Evolutionary conservation across 2,329 filamentous ascomycete species (phyloP).

Genomic region (Aspergillaceae sp.): DNA sequence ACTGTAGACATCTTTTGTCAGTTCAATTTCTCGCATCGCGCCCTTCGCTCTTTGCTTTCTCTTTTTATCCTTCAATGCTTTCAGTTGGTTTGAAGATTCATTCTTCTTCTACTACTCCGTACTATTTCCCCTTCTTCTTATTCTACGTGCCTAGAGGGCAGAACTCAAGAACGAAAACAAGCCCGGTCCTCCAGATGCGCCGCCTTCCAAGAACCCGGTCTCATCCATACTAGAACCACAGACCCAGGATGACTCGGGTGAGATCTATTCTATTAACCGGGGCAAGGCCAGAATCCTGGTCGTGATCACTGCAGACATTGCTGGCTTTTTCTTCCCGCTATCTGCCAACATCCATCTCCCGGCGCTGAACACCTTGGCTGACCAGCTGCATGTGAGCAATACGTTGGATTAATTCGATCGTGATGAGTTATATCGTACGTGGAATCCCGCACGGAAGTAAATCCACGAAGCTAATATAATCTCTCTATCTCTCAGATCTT

Average conservation of each 20-base stretch:
- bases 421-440: constrained; percentile 42
- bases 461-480: not conserved
- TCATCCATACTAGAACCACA: not conserved
- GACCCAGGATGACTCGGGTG: not conserved
- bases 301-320: constrained; percentile 2
- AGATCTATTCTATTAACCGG: not conserved
- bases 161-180: not conserved
- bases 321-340: constrained; percentile 15
- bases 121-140: not conserved
- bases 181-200: not conserved
- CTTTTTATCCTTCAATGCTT: not conserved
- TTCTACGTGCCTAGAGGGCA: not conserved
- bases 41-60: not conserved
- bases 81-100: not conserved
- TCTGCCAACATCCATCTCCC: constrained; percentile 25
- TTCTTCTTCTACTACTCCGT: not conserved
- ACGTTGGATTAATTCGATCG: constrained; percentile 38
- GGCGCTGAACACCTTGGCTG: constrained; percentile 22
- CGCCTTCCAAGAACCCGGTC: not conserved
- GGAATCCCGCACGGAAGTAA: not conserved
- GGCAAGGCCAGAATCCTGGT: not conserved
- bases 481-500: constrained; percentile 35
- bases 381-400: constrained; percentile 31
- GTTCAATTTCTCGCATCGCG: not conserved
- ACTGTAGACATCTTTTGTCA: not conserved